A percentile compares a stretch with the other conserved stretches of the same genome.
Conservation (phyloP, 169 alveolate species). For the Eimeria falciformis region DNA sequence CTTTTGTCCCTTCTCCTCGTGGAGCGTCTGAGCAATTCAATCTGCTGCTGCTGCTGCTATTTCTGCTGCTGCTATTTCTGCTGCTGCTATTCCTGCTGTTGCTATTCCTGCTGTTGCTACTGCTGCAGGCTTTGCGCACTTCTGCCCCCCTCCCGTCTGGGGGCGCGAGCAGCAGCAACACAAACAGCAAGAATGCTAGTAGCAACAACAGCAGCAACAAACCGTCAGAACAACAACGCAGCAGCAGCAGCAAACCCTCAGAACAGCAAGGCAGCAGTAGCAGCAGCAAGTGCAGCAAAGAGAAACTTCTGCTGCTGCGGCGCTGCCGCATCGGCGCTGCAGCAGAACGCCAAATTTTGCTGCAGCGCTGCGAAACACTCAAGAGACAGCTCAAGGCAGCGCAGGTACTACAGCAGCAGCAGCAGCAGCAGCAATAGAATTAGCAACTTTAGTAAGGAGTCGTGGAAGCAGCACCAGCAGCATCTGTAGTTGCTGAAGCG, state of each 20-base stretch:
- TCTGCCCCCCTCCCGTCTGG: neutral
- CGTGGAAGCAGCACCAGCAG: neutral
- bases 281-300: conserved; percentile 16
- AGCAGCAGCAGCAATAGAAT: neutral
- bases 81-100: neutral
- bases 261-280: too few relatives aligned
- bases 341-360: conserved; percentile 41
- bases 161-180: too few relatives aligned
- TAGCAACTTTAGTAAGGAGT: neutral
- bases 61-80: conserved; percentile 18
- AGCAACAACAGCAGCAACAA: conserved; percentile 8
- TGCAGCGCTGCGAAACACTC: conserved; percentile 32
- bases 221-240: neutral
- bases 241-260: too few relatives aligned
- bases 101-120: neutral
- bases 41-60: neutral
- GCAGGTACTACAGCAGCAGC: conserved; percentile 39
- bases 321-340: conserved; percentile 7
- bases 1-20: neutral
- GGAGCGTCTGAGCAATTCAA: neutral
- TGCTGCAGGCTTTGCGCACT: conserved; percentile 32
- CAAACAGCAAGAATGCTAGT: too few relatives aligned
- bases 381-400: conserved; percentile 8
- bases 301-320: conserved; percentile 24
- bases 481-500: neutral